Base-by-base conservation (phyloP, 768 basidiomycete genomes). In the Termitomyces sp. region DNA sequence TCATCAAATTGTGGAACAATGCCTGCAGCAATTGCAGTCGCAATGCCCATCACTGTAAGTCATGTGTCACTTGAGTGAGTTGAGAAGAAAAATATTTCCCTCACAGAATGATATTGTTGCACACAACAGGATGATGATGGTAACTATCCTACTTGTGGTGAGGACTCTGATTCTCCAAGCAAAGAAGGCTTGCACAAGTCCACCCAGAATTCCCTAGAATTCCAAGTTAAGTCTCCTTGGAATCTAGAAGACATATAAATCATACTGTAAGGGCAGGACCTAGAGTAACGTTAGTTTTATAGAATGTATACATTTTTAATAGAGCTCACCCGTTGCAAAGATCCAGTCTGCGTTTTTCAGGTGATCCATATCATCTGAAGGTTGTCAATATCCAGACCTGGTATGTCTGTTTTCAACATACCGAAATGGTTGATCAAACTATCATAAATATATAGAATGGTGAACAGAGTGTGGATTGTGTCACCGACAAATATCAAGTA, bases 391-490 rank as follows among this genome's bases (percentile, higher is more conserved):
- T 9, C n/a, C 9, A 37, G 52, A 22, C 2, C 43, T 22, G 19
- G 10, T 3, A 0, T 19, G 4, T 28, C 35, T 2, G n/a, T 9
- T 22, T 32, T 47, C 11, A 44, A 60, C 68, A 9, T 45, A 80
- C 81, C 77, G 40, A 79, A 82, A 55, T 74, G 67, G 10, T 65
- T 62, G 32, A 82, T 73, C 30, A 82, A 68, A 6, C 78, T 71
- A 11, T 74, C 64, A 54, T 81, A 83, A 15, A 81, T 58, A 58
- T 78, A 77, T 2, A 70, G 59, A n/a, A 74, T 65, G 34, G 77
- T 74, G 58, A 79, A 81, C 5, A 66, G 61, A 2, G 75, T 71
- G 56, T 81, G 81, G 26, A 76, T 58, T 0, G 78, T 79, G 63
- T 84, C 81, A 41, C 73, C 76, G 5, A 77, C n/a, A 46, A 81